Conservation (phyloP, 345 rosid species). For the Rhodomyrtus tomentosa region DNA sequence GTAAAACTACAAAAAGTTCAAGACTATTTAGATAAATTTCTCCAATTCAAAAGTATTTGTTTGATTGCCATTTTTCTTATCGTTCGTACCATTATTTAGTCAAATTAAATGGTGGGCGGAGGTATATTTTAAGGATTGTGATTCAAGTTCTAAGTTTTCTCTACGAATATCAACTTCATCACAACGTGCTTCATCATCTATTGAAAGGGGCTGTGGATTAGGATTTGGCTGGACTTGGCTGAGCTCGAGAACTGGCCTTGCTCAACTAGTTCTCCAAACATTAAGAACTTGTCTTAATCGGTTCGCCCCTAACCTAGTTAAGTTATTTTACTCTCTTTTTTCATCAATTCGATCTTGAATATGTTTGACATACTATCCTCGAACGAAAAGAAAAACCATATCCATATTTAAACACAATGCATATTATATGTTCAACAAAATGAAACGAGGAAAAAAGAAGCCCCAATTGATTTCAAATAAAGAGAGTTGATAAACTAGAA, state of each 20-base stretch:
- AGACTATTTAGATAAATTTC: too few species aligned
- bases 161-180: too few species aligned
- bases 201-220: neutral
- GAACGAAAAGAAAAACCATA: neutral
- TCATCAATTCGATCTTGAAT: neutral
- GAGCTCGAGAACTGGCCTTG: too few species aligned
- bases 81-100: too few species aligned
- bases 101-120: too few species aligned
- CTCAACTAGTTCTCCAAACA: too few species aligned
- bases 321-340: neutral
- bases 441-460: neutral
- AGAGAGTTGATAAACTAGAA: neutral
- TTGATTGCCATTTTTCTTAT: too few species aligned
- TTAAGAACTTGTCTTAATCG: fast-evolving
- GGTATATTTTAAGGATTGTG: too few species aligned
- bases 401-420: neutral
- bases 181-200: too few species aligned
- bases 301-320: neutral
- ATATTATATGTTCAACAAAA: neutral
- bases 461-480: fast-evolving
- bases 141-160: too few species aligned
- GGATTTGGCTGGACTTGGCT: neutral
- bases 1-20: too few species aligned
- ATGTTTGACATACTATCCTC: neutral
- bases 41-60: too few species aligned